A percentile compares a stretch with the other conserved stretches of the same genome.
These are phyloP conservation scores for Didymella keratinophila DNA, from an alignment of 2,329 filamentous ascomycete genomes.

Conservation along the genomic window DNA sequence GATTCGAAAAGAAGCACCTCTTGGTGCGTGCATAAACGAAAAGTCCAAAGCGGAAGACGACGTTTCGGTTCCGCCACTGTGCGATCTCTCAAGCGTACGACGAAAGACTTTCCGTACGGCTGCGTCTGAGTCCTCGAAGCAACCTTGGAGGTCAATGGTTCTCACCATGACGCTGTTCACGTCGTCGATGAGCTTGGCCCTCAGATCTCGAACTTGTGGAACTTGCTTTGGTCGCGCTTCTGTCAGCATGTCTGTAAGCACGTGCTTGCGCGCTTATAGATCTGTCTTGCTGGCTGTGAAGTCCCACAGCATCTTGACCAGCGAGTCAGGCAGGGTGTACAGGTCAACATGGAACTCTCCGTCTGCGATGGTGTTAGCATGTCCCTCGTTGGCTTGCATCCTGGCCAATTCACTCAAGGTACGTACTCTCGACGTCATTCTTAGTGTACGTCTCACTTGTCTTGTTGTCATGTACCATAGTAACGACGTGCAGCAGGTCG, in stretches of 20 bases:
- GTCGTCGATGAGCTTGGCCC: background rate
- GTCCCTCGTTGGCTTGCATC: background rate
- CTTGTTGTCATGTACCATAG: slow-evolving; percentile 98
- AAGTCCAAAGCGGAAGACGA: background rate
- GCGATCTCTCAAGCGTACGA: background rate
- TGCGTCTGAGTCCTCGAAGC: no score
- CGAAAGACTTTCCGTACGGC: no score
- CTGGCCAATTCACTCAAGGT: background rate
- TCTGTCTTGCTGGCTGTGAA: slow-evolving; percentile 62
- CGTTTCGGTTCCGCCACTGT: background rate
- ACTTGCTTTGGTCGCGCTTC: background rate
- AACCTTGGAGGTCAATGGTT: no score
- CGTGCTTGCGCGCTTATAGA: slow-evolving; percentile 31
- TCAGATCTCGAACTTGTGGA: background rate
- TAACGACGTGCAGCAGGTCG: slow-evolving; percentile 91
- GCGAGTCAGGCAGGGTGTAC: slow-evolving; percentile 89
- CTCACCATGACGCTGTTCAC: no score
- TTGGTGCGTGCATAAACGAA: slow-evolving; percentile 1
- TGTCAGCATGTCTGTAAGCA: slow-evolving; percentile 10
- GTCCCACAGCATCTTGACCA: slow-evolving; percentile 96
- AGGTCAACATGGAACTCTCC: slow-evolving; percentile 98
- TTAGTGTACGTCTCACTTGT: slow-evolving; percentile 92
- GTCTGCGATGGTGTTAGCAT: slow-evolving; percentile 61
- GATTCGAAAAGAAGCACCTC: no score
- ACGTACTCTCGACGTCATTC: slow-evolving; percentile 93